A percentile compares a stretch with the other conserved stretches of the same genome.
These are phyloP conservation scores for Dictyostelium intermedium DNA, from an alignment of 78 protist species.

Conservation along the genomic window DNA sequence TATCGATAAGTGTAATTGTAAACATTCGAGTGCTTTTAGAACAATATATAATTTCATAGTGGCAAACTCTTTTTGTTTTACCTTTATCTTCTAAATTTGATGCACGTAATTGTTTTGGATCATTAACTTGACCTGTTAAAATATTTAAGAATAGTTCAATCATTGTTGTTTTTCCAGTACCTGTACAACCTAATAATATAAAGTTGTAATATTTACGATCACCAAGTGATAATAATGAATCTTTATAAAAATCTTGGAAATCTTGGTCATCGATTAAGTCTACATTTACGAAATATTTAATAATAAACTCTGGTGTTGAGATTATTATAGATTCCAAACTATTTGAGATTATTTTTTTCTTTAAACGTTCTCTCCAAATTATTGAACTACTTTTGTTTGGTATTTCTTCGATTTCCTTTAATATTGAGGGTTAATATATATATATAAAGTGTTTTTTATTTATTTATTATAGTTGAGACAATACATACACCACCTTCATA, in stretches of 20 bases:
- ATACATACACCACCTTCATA: neutral
- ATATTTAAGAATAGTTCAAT: conserved; percentile 13
- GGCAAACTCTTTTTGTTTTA: conserved; percentile 14
- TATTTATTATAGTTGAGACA: too few relatives aligned
- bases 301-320: neutral
- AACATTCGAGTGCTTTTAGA: neutral
- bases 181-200: neutral
- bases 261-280: neutral
- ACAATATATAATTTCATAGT: neutral
- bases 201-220: neutral
- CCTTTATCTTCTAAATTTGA: neutral
- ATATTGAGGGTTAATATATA: too few relatives aligned
- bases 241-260: neutral
- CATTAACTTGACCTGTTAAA: conserved; percentile 13
- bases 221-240: too few relatives aligned
- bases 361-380: neutral
- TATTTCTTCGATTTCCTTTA: too few relatives aligned
- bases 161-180: conserved; percentile 1
- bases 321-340: neutral
- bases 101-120: neutral
- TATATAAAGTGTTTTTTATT: too few relatives aligned
- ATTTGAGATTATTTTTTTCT: neutral
- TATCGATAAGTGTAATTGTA: conserved; percentile 14
- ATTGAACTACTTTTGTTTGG: neutral
- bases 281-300: neutral